Evolutionary conservation across 768 basidiomycete genomes (phyloP).

Genomic region (Kwoniella mangroviensis): DNA sequence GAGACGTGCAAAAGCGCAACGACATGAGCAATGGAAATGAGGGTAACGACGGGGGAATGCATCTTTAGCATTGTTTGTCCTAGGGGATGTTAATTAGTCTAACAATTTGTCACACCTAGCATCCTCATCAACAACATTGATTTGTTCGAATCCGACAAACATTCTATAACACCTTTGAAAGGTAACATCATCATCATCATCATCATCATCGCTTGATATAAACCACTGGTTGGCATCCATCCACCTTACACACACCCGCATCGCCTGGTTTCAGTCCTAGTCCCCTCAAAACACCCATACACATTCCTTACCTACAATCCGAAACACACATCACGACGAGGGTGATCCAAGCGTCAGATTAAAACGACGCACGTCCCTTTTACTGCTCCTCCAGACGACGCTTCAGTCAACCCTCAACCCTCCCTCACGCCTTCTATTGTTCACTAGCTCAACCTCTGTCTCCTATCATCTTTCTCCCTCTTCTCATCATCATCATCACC

Average conservation of each 20-base stretch:
- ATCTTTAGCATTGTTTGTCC: not conserved
- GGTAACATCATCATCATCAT: not conserved
- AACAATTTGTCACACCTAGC: not conserved
- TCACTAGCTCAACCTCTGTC: not conserved
- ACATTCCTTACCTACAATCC: conserved; percentile 1
- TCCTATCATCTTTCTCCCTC: not conserved
- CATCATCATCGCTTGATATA: not conserved
- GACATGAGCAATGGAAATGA: not conserved
- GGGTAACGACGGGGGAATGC: not conserved
- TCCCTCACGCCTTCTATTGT: not conserved
- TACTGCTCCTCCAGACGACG: not conserved
- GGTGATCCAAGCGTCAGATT: conserved; percentile 2
- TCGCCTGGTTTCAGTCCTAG: not conserved
- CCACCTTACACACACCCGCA: not conserved
- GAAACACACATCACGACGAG: conserved; percentile 13
- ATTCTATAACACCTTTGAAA: conserved; percentile 6
- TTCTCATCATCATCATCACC: conserved; percentile 1
- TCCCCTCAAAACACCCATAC: not conserved
- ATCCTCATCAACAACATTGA: not conserved
- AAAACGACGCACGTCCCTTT: conserved; percentile 16
- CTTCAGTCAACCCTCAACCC: not conserved
- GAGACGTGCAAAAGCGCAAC: not conserved
- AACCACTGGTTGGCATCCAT: conserved; percentile 13
- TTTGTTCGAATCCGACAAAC: not conserved
- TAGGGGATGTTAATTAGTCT: not conserved